A percentile compares a stretch with the other conserved stretches of the same genome.
These are phyloP conservation scores for Sporobolus alterniflorus DNA, from an alignment of 202 grass and related monocot species.

Conservation along the genomic window DNA sequence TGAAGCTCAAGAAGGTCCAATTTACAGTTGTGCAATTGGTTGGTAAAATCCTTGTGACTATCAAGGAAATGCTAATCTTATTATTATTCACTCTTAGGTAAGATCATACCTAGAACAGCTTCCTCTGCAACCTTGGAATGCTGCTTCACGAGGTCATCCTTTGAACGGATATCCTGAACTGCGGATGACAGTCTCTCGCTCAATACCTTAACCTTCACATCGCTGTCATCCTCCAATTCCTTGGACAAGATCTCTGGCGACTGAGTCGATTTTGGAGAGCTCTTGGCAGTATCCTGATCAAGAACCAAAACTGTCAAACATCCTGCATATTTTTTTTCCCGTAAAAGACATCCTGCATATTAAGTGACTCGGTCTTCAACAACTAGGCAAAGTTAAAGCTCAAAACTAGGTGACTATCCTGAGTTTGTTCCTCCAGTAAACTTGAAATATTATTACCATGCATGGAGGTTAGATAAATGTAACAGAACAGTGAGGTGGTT, in stretches of 20 bases:
- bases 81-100: no score
- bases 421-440: background rate
- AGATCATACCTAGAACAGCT: constrained; percentile 84
- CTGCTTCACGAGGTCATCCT: constrained; percentile 94
- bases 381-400: background rate
- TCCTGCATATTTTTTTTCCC: background rate
- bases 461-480: background rate
- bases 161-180: constrained; percentile 71
- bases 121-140: constrained; percentile 90
- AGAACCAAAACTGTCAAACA: no score
- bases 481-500: background rate
- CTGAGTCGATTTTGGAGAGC: constrained; percentile 45
- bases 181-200: constrained; percentile 76
- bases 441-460: background rate
- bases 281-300: constrained; percentile 73
- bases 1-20: no score
- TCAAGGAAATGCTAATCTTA: no score
- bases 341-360: no score
- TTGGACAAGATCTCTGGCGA: constrained; percentile 58
- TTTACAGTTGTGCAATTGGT: no score
- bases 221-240: constrained; percentile 47
- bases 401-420: background rate
- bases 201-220: constrained; percentile 64
- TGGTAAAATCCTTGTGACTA: no score
- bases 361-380: no score